Percentiles rank a stretch among this genome's conserved stretches.
Evolutionary conservation across 768 basidiomycete genomes (phyloP).

Genomic region (Pisolithus orientalis): DNA sequence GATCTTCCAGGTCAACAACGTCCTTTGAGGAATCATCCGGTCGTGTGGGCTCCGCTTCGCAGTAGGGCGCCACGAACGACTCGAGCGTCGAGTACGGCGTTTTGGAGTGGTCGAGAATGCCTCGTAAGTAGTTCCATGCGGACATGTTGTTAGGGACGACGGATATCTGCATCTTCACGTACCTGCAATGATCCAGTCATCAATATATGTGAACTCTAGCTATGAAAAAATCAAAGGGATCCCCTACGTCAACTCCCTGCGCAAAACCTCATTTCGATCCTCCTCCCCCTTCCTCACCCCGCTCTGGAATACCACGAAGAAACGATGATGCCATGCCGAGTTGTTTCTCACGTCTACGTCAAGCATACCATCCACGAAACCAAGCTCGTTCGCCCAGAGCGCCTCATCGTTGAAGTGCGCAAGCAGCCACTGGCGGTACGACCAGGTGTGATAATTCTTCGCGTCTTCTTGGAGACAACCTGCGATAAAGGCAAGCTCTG

Average conservation of each 20-base stretch:
- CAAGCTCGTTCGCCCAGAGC: constrained; percentile 73
- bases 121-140: constrained; percentile 96
- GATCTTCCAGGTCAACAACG: constrained; percentile 69
- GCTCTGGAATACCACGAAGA: constrained; percentile 77
- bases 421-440: constrained; percentile 92
- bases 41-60: constrained; percentile 28
- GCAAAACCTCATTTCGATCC: constrained; percentile 52
- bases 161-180: constrained; percentile 76
- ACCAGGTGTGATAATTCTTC: constrained; percentile 99
- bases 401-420: constrained; percentile 70
- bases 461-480: constrained; percentile 65
- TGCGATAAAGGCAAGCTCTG: constrained; percentile 80
- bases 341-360: constrained; percentile 85
- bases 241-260: constrained; percentile 75
- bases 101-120: constrained; percentile 58
- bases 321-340: constrained; percentile 94
- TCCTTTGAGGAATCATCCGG: constrained; percentile 31
- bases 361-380: constrained; percentile 66
- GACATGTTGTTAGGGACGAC: constrained; percentile 90
- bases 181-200: constrained; percentile 37
- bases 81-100: constrained; percentile 50
- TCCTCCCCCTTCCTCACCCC: constrained; percentile 57
- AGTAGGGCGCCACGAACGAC: constrained; percentile 64
- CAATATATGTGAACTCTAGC: not conserved
- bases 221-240: constrained; percentile 1